Evolutionary conservation across 1,284 basidiomycete species (phyloP).

Genomic region (Cryptococcus jaspeensis): DNA sequence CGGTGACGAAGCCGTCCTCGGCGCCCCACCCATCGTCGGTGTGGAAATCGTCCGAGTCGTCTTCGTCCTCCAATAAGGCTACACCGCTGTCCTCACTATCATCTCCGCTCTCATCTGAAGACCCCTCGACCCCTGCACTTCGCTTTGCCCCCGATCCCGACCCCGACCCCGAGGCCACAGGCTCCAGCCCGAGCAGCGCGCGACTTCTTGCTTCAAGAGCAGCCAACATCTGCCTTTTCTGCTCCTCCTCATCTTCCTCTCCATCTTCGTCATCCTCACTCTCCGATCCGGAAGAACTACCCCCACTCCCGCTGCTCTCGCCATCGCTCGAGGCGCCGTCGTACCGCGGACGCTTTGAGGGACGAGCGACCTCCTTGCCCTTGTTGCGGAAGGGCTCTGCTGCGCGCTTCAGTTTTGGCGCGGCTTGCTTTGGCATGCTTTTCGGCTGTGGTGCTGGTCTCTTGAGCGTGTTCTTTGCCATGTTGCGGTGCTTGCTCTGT

Average conservation of each 20-base stretch:
- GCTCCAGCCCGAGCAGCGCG: slow-evolving; percentile 41
- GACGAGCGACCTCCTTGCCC: too few relatives aligned
- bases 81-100: slow-evolving; percentile 16
- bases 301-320: too few relatives aligned
- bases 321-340: too few relatives aligned
- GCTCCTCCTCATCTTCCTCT: slow-evolving; percentile 21
- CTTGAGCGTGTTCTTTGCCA: too few relatives aligned
- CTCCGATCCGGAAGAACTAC: too few relatives aligned
- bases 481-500: too few relatives aligned
- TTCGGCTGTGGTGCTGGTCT: too few relatives aligned
- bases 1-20: slow-evolving; percentile 39
- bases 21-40: slow-evolving; percentile 47
- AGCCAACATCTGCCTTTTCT: slow-evolving; percentile 44
- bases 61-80: slow-evolving; percentile 24
- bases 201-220: slow-evolving; percentile 47
- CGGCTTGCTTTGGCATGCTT: too few relatives aligned
- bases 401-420: too few relatives aligned
- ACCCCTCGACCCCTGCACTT: not conserved
- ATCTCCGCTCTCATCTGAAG: slow-evolving; percentile 12
- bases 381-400: too few relatives aligned
- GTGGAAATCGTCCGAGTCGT: slow-evolving; percentile 29
- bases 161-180: slow-evolving; percentile 26
- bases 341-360: too few relatives aligned
- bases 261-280: slow-evolving; percentile 4
- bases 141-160: slow-evolving; percentile 12